Conservation (phyloP, 257 asterid species). For the Nyctanthes arbortristis region DNA sequence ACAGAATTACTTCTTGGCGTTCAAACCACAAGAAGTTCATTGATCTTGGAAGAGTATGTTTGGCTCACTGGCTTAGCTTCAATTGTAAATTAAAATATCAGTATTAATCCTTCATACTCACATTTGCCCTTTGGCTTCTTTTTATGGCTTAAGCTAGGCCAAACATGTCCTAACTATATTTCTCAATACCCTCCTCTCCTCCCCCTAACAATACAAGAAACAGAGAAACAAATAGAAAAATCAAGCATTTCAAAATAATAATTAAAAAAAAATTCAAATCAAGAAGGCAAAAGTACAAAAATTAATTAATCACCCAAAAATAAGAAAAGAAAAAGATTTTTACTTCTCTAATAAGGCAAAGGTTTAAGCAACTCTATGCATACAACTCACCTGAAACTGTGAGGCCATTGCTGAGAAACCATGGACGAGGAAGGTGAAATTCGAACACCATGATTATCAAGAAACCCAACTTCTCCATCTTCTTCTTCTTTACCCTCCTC, state of each 20-base stretch:
- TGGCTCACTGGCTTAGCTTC: slow-evolving; percentile 1
- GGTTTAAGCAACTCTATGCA: not conserved
- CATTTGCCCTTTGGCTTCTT: not conserved
- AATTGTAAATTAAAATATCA: not conserved
- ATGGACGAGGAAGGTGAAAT: slow-evolving; percentile 45
- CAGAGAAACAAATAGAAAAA: too few species aligned
- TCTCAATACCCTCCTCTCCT: not conserved
- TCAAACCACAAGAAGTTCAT: not conserved
- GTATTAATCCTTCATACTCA: not conserved
- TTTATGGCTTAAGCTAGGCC: not conserved
- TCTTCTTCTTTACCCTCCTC: slow-evolving; percentile 32
- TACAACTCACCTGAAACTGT: slow-evolving; percentile 66
- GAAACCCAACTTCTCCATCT: slow-evolving; percentile 30
- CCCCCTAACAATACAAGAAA: not conserved
- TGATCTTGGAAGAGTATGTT: not conserved
- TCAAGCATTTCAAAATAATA: too few species aligned
- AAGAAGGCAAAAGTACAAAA: not conserved
- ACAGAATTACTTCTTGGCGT: not conserved
- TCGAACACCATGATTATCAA: slow-evolving; percentile 19
- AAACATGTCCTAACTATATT: not conserved
- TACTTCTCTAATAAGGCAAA: not conserved
- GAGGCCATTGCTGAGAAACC: slow-evolving; percentile 85
- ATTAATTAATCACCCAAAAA: not conserved
- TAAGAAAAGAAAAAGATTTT: not conserved
- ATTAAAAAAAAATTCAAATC: too few species aligned